Percentiles rank a stretch among this genome's conserved stretches.
Evolutionary conservation across 768 basidiomycete genomes (phyloP).

Genomic region (Macrolepiota fuliginosa): DNA sequence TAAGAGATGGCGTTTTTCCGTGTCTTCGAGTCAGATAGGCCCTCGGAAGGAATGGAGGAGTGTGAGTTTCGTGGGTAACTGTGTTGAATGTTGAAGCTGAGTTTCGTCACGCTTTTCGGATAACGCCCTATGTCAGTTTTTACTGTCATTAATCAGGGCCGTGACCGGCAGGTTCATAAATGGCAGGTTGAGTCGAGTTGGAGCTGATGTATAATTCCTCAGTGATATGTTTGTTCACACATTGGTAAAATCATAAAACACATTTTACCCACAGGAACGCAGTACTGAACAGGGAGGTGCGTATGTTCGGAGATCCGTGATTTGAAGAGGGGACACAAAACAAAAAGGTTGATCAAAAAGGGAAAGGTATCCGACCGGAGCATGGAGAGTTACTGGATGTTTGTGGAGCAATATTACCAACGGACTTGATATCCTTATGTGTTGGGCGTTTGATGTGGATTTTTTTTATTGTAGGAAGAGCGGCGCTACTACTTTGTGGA

Average conservation of each 20-base stretch:
- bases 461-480: not conserved
- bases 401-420: not conserved
- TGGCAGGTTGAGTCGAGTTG: not conserved
- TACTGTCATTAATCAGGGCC: not conserved
- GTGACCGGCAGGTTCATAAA: not conserved
- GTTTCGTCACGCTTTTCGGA: not conserved
- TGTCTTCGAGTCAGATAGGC: conserved; percentile 1
- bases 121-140: not conserved
- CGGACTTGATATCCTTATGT: not conserved
- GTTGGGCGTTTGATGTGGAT: not conserved
- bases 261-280: not conserved
- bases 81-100: not conserved
- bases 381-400: conserved; percentile 4
- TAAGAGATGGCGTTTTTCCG: not conserved
- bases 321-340: not conserved
- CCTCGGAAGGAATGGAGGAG: conserved; percentile 1
- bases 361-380: conserved; percentile 9
- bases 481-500: not conserved
- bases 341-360: conserved; percentile 10
- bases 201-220: not conserved
- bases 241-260: not conserved
- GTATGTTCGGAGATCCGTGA: not conserved
- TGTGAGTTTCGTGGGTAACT: not conserved
- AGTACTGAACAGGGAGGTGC: not conserved
- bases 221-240: not conserved